Base-by-base conservation (phyloP, 2,329 filamentous ascomycete species). In the Sporothrix mexicana region DNA sequence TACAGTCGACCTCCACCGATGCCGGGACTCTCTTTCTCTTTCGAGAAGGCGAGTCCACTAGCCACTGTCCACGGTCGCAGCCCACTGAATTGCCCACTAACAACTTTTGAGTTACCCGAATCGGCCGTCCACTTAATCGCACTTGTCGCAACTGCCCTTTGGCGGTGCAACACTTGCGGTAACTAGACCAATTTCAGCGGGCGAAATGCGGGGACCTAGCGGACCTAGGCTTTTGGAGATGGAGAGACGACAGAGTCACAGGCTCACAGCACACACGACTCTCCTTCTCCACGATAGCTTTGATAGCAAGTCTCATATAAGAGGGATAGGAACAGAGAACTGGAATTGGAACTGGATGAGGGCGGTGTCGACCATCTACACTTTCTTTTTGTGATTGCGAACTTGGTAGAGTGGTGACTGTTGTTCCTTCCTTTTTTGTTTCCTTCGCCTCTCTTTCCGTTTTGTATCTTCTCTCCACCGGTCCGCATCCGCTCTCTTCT, bases 221-320 rank as follows among this genome's bases (percentile, higher is more conserved):
- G 25, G 12, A 20, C 53, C 53, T 20, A 62, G 7, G 12, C 43
- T 67, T 47, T 3, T 30, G 59, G n/a, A n/a, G 15, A 20, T 25
- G 3, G n/a, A 23, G 7, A 4, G 30, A 30, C 30, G 5, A 30
- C 3, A 30, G 5, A 30, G 30, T 30, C 30, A 30, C 30, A 43
- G 30, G 20, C 20, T 66, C 61, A 43, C 41, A 47, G 41, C 20
- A 23, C 5, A 45, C 15, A 36, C 12, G 53, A 23, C 10, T 36
- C 6, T 30, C 25, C 17, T 10, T 67, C 20, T 15, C 45, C 61
- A 67, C 64, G 64, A 67, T 67, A 51, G 64, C 64, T 51, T 67
- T 47, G 64, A 67, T 36, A 49, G 62, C 64, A 36, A 67, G 15
- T n/a, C 59, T 17, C 12, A 17, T 47, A 67, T 49, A 67, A 67